Evolutionary conservation across 352 stramenopile species (phyloP).

Genomic region (Thraustochytrium striatum): DNA sequence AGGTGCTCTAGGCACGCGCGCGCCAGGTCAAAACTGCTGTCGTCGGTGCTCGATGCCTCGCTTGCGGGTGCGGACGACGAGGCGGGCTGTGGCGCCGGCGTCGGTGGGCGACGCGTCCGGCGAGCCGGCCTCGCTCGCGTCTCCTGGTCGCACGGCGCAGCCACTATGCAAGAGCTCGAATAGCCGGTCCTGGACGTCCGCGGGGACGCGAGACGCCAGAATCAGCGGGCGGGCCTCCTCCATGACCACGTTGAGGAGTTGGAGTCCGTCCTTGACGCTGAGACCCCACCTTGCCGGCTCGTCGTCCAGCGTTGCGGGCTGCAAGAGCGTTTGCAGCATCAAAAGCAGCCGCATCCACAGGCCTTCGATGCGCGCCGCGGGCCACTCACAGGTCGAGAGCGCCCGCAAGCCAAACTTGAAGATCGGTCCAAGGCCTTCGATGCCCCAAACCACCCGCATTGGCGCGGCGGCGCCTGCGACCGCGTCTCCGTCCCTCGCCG

Average conservation of each 20-base stretch:
- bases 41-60: neutral
- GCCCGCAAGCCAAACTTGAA: constrained; percentile 27
- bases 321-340: neutral
- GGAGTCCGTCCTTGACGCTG: neutral
- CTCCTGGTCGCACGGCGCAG: neutral
- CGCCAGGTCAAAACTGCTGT: neutral
- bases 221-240: constrained; percentile 23
- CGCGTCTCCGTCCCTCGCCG: neutral
- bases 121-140: neutral
- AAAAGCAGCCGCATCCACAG: constrained; percentile 24
- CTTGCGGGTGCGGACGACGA: neutral
- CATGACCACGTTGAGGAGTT: constrained; percentile 8
- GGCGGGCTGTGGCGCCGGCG: too few relatives aligned
- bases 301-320: neutral
- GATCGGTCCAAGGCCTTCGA: constrained; percentile 4
- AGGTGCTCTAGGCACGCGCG: constrained; percentile 37
- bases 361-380: constrained; percentile 4
- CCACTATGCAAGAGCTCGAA: constrained; percentile 27
- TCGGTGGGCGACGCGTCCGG: neutral
- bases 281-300: neutral
- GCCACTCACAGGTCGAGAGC: constrained; percentile 18
- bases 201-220: neutral
- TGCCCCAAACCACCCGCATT: neutral
- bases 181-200: neutral
- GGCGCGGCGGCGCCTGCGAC: neutral